Evolutionary conservation across 2,329 filamentous ascomycete species (phyloP).

Genomic region (Fusarium denticulatum): DNA sequence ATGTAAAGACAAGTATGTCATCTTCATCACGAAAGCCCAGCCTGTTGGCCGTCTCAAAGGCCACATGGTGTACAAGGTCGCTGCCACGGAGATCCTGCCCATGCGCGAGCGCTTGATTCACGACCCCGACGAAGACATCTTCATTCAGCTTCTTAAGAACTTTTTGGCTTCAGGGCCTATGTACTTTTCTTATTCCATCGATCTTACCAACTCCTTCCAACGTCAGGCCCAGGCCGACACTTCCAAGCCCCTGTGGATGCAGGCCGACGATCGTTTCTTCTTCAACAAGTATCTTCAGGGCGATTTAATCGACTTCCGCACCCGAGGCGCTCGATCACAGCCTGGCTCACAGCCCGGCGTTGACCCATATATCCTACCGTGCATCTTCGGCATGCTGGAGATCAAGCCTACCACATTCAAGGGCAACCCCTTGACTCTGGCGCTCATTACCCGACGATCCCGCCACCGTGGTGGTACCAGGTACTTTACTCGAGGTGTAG

Average conservation of each 20-base stretch:
- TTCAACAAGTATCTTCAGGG: conserved; percentile 96
- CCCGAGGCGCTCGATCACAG: conserved; percentile 68
- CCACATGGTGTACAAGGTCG: conserved; percentile 94
- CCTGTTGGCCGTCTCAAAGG: conserved; percentile 92
- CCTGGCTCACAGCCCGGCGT: conserved; percentile 76
- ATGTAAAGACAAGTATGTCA: conserved; percentile 85
- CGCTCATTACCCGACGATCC: conserved; percentile 88
- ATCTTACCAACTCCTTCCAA: conserved; percentile 97
- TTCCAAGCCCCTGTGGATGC: conserved; percentile 83
- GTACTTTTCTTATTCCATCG: conserved; percentile 98
- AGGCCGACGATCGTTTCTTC: conserved; percentile 97
- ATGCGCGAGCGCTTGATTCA: conserved; percentile 91
- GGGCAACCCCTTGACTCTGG: conserved; percentile 82
- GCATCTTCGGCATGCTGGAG: conserved; percentile 96
- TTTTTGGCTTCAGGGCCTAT: conserved; percentile 86
- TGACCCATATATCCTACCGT: conserved; percentile 92
- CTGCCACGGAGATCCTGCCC: conserved; percentile 90
- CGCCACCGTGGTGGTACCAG: conserved; percentile 89
- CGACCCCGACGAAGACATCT: conserved; percentile 94
- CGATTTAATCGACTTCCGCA: conserved; percentile 90
- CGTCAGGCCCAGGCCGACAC: conserved; percentile 82
- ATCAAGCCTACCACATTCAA: conserved; percentile 90
- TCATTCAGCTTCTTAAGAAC: conserved; percentile 81
- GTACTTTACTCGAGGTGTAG: conserved; percentile 93
- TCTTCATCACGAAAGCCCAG: conserved; percentile 94